phyloP scores from a whole-genome alignment of 2,329 filamentous ascomycete species.

The Phyllachora maydis region DNA sequence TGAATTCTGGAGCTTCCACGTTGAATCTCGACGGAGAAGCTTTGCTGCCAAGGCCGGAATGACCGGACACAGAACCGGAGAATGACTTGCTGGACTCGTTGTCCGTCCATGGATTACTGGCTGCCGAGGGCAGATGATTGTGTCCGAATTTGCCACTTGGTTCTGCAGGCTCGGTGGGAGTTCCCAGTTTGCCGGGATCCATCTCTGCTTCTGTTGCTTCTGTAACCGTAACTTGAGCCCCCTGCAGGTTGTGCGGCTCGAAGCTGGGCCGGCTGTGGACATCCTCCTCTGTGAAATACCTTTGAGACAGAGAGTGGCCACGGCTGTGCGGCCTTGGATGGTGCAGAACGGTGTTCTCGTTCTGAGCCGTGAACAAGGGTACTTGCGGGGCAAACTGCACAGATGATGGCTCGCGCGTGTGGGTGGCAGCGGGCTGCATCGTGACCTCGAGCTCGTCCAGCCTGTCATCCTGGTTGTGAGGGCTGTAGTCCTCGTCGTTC shows the following conservation, averaged over 20 bases:
- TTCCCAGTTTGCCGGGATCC: conserved; percentile 52
- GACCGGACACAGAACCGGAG: conserved; percentile 17
- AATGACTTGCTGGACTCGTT: conserved; percentile 15
- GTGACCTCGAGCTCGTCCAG: conserved; percentile 8
- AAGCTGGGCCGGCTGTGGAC: conserved; percentile 19
- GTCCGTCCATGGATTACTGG: conserved; percentile 44
- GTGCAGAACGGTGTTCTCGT: conserved; percentile 37
- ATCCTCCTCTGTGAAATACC: conserved; percentile 37
- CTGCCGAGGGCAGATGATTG: conserved; percentile 30
- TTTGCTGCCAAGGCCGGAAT: conserved; percentile 43
- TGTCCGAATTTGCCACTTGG: conserved; percentile 26
- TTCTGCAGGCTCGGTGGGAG: conserved; percentile 31
- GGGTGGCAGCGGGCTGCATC: conserved; percentile 8
- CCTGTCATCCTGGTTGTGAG: conserved; percentile 25
- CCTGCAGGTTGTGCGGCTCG: no score
- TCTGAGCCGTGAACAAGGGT: conserved; percentile 30
- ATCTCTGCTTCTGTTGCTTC: conserved; percentile 50
- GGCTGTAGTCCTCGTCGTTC: conserved; percentile 51
- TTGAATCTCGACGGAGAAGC: conserved; percentile 64
- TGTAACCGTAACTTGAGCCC: conserved; percentile 16
- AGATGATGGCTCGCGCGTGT: conserved; percentile 21
- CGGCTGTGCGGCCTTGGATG: conserved; percentile 57
- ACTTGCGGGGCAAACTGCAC: conserved; percentile 23
- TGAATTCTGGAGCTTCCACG: conserved; percentile 76
- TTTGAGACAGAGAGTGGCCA: conserved; percentile 50